Percentiles rank a stretch among this genome's conserved stretches.
phyloP scores from a whole-genome alignment of 345 rosid genomes.

The Gossypium arboreum region DNA sequence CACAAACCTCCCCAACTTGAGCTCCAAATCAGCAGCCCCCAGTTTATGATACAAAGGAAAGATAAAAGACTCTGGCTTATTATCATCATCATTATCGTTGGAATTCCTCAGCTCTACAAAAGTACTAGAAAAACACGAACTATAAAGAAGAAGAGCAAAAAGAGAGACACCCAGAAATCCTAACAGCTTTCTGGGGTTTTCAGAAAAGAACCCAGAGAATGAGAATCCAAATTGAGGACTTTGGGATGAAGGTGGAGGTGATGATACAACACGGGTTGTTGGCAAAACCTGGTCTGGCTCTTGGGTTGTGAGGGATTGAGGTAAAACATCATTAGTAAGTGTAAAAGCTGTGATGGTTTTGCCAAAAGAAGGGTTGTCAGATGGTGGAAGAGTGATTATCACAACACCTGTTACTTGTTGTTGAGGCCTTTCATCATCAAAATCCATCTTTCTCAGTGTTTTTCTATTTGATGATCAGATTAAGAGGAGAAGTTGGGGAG shows the following conservation, averaged over 20 bases:
- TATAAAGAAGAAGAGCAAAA: conserved; percentile 43
- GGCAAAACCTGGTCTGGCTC: background rate
- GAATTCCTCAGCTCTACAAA: conserved; percentile 39
- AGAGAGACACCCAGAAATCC: conserved; percentile 52
- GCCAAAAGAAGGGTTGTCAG: conserved; percentile 70
- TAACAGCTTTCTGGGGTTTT: conserved; percentile 39
- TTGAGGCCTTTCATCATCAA: conserved; percentile 31
- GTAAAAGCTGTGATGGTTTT: conserved; percentile 88
- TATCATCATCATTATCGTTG: conserved; percentile 34
- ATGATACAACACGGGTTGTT: background rate
- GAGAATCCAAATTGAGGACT: conserved; percentile 36
- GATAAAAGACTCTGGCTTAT: conserved; percentile 46
- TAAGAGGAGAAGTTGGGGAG: background rate
- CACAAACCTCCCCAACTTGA: conserved; percentile 46
- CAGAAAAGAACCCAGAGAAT: conserved; percentile 24
- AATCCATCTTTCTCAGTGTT: conserved; percentile 36
- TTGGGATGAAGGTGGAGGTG: conserved; percentile 31
- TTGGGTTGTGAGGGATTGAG: conserved; percentile 25
- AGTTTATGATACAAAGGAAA: conserved; percentile 69
- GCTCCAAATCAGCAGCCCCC: conserved; percentile 39
- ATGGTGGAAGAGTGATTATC: conserved; percentile 84
- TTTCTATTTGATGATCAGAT: background rate
- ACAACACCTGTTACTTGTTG: conserved; percentile 49
- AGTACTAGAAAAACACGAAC: conserved; percentile 37
- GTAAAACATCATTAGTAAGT: conserved; percentile 39